phyloP scores from a whole-genome alignment of 345 rosid genomes.

The Bruguiera parviflora region DNA sequence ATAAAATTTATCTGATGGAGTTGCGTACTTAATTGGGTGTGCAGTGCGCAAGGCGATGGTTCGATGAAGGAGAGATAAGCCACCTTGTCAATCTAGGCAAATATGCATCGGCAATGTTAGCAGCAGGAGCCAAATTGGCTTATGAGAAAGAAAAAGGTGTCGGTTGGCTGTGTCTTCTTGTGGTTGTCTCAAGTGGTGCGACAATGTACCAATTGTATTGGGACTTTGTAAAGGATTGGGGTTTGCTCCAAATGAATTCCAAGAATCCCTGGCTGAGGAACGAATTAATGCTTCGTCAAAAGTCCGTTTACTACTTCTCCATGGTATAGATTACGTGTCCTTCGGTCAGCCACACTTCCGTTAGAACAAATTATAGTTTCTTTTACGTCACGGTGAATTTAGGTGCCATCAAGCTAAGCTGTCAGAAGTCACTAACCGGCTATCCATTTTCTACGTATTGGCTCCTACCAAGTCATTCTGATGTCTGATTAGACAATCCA shows the following conservation, averaged over 20 bases:
- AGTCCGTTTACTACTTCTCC: conserved; percentile 83
- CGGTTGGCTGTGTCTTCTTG: conserved; percentile 70
- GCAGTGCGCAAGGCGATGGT: conserved; percentile 96
- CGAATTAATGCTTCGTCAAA: conserved; percentile 83
- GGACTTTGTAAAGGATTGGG: conserved; percentile 99
- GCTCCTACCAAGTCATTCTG: conserved; percentile 7
- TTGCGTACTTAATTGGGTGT: conserved; percentile 1
- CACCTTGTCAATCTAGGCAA: conserved; percentile 86
- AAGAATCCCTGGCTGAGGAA: conserved; percentile 98
- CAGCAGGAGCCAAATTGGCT: conserved; percentile 90
- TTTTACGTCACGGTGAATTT: no score
- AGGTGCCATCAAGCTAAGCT: background rate
- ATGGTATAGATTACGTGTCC: conserved; percentile 52
- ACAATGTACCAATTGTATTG: conserved; percentile 92
- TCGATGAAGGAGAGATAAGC: conserved; percentile 74
- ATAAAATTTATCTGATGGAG: background rate
- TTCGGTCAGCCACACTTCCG: background rate
- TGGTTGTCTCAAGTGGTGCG: conserved; percentile 73
- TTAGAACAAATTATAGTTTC: background rate
- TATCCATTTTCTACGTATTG: background rate
- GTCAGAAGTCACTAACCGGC: background rate
- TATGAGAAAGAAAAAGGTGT: conserved; percentile 66
- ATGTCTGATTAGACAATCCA: conserved; percentile 18
- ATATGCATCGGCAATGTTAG: conserved; percentile 94
- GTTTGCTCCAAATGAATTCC: conserved; percentile 81